These are phyloP conservation scores for Hemileccinum impolitum DNA, from an alignment of 768 basidiomycete species.

Conservation along the genomic window DNA sequence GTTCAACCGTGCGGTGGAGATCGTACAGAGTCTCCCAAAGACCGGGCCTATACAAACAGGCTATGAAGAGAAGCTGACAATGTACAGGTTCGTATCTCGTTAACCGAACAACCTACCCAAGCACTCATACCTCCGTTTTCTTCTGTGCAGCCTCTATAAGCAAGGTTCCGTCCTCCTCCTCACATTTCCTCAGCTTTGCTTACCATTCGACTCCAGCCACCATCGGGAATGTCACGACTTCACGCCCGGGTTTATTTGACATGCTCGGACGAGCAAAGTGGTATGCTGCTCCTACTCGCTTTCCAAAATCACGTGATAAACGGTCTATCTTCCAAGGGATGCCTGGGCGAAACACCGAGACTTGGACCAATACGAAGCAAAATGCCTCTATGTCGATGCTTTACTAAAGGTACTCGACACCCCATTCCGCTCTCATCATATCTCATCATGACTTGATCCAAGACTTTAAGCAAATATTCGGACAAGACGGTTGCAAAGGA, in stretches of 20 bases:
- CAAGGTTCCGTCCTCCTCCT: constrained; percentile 56
- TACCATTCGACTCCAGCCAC: constrained; percentile 55
- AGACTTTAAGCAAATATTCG: constrained; percentile 81
- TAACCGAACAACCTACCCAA: background rate
- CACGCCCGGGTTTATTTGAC: constrained; percentile 85
- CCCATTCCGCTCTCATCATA: background rate
- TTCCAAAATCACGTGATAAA: constrained; percentile 21
- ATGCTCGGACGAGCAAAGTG: constrained; percentile 93
- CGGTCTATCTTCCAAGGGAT: constrained; percentile 53
- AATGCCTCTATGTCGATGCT: constrained; percentile 86
- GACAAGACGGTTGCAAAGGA: constrained; percentile 76
- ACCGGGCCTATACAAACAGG: constrained; percentile 93
- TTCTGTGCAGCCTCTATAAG: constrained; percentile 74
- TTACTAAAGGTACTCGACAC: constrained; percentile 62
- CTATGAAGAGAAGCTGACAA: constrained; percentile 91
- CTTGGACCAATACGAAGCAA: constrained; percentile 73
- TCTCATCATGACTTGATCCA: constrained; percentile 1
- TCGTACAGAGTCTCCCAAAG: constrained; percentile 89
- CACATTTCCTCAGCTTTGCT: background rate
- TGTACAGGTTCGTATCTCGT: constrained; percentile 69
- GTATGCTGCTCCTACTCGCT: constrained; percentile 41
- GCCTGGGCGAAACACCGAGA: constrained; percentile 95
- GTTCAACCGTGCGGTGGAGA: constrained; percentile 92
- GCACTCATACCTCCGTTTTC: constrained; percentile 6
- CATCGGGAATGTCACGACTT: constrained; percentile 76